Conservation (phyloP, 2,329 filamentous ascomycete genomes). For the Thielaviopsis populi region DNA sequence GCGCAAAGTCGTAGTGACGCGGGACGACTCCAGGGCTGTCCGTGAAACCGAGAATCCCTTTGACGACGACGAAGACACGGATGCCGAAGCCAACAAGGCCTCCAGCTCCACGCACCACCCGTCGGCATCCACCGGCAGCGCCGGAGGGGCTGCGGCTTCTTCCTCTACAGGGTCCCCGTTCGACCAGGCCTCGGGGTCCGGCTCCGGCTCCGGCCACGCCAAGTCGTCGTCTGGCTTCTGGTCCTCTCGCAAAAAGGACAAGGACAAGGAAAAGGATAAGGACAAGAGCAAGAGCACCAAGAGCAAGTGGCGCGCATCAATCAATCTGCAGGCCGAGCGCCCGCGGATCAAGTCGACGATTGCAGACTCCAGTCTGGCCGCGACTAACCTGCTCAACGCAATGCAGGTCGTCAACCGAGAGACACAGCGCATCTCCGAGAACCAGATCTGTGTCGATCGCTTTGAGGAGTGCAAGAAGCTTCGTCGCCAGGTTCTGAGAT, state of each 20-base stretch:
- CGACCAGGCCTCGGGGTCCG: conserved; percentile 12
- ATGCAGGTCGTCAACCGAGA: conserved; percentile 87
- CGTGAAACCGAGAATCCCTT: conserved; percentile 66
- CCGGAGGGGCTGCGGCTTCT: conserved; percentile 11
- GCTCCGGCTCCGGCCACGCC: conserved; percentile 19
- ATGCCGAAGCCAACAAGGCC: conserved; percentile 20
- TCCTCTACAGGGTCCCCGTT: conserved; percentile 16
- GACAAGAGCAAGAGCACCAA: conserved; percentile 34
- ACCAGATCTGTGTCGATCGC: conserved; percentile 53
- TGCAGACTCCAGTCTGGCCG: conserved; percentile 73
- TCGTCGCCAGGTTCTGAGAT: conserved; percentile 70
- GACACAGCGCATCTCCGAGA: conserved; percentile 72
- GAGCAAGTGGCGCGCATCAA: conserved; percentile 46
- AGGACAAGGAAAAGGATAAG: conserved; percentile 34
- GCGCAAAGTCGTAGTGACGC: conserved; percentile 55
- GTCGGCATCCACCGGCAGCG: background rate
- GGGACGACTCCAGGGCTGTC: conserved; percentile 69
- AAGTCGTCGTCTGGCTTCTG: conserved; percentile 29
- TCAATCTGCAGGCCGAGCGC: conserved; percentile 78
- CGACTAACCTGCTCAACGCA: conserved; percentile 79
- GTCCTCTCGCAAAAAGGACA: conserved; percentile 32
- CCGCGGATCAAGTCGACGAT: conserved; percentile 77
- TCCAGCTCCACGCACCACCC: background rate
- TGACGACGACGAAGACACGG: conserved; percentile 48
- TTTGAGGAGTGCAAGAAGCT: conserved; percentile 82